Evolutionary conservation across 768 basidiomycete species (phyloP).

Genomic region (Rhodocollybia butyracea): DNA sequence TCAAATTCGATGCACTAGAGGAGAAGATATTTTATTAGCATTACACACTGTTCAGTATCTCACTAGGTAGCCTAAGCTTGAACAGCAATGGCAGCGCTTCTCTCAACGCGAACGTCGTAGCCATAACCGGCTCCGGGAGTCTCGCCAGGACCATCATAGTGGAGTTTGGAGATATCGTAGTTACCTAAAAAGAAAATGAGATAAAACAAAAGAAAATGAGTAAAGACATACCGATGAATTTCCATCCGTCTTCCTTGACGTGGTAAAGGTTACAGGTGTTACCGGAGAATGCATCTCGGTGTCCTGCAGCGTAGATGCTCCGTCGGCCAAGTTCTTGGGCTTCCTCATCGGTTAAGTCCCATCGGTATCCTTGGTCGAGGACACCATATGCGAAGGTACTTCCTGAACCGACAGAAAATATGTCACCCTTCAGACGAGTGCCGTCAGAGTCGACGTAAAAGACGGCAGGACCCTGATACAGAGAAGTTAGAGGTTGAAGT

Average conservation of each 20-base stretch:
- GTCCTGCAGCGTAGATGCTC: constrained; percentile 95
- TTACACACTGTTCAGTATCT: too few relatives aligned
- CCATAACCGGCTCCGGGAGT: constrained; percentile 73
- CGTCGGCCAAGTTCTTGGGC: constrained; percentile 92
- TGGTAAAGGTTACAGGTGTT: constrained; percentile 97
- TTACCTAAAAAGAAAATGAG: constrained; percentile 54
- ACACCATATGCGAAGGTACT: constrained; percentile 99
- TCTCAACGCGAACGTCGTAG: constrained; percentile 68
- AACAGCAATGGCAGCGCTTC: constrained; percentile 27
- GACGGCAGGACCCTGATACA: constrained; percentile 75
- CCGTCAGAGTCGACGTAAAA: constrained; percentile 99
- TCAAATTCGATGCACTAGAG: too few relatives aligned
- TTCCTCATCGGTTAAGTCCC: constrained; percentile 90
- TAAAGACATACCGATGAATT: constrained; percentile 78
- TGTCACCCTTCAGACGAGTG: constrained; percentile 88
- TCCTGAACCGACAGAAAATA: constrained; percentile 99
- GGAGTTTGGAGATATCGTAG: constrained; percentile 87
- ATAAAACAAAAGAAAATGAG: neutral
- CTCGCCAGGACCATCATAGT: constrained; percentile 84
- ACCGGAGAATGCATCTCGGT: constrained; percentile 94
- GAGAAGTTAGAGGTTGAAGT: neutral
- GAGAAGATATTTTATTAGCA: constrained; percentile 8
- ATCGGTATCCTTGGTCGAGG: constrained; percentile 90
- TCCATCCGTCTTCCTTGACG: constrained; percentile 93
- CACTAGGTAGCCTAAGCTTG: constrained; percentile 5